Conservation (phyloP, 306 rosid genomes). For the Fragaria ananassa region DNA sequence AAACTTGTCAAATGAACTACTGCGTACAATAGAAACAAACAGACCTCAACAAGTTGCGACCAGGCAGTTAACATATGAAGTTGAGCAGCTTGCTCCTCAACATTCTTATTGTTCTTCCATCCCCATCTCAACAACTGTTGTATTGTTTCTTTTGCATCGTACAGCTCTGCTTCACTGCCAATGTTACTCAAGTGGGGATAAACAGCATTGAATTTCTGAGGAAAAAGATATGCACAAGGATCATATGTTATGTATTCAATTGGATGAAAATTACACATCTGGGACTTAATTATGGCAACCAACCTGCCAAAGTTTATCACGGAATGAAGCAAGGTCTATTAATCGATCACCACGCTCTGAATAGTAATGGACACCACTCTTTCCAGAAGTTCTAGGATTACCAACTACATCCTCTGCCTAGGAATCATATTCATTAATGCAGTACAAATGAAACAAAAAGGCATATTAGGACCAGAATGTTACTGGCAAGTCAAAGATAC, state of each 20-base stretch:
- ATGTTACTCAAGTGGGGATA: slow-evolving; percentile 56
- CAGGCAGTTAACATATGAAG: slow-evolving; percentile 96
- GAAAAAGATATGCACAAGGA: slow-evolving; percentile 30
- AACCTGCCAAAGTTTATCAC: slow-evolving; percentile 96
- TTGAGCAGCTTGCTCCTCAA: slow-evolving; percentile 98
- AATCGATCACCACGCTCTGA: slow-evolving; percentile 96
- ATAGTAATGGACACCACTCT: slow-evolving; percentile 82
- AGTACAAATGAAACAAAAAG: slow-evolving; percentile 11
- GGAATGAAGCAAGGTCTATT: slow-evolving; percentile 77
- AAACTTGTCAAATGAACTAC: background rate
- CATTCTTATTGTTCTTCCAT: slow-evolving; percentile 94
- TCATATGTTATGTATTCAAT: slow-evolving; percentile 14
- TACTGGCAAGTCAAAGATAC: slow-evolving; percentile 3
- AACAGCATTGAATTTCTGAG: slow-evolving; percentile 69
- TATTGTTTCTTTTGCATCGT: slow-evolving; percentile 64
- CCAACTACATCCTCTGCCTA: slow-evolving; percentile 77
- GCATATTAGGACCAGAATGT: slow-evolving; percentile 14
- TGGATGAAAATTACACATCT: slow-evolving; percentile 9
- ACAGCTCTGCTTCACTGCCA: slow-evolving; percentile 71
- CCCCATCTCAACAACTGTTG: slow-evolving; percentile 98
- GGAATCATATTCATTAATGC: slow-evolving; percentile 22
- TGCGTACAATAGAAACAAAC: slow-evolving; percentile 16
- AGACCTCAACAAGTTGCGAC: slow-evolving; percentile 95
- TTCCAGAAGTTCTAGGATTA: slow-evolving; percentile 72
- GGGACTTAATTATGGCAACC: slow-evolving; percentile 26